Evolutionary conservation across 2,329 filamentous ascomycete genomes (phyloP), one percentile per base, ranked within the genome.

Genomic region (Alternaria incomplexa): DNA sequence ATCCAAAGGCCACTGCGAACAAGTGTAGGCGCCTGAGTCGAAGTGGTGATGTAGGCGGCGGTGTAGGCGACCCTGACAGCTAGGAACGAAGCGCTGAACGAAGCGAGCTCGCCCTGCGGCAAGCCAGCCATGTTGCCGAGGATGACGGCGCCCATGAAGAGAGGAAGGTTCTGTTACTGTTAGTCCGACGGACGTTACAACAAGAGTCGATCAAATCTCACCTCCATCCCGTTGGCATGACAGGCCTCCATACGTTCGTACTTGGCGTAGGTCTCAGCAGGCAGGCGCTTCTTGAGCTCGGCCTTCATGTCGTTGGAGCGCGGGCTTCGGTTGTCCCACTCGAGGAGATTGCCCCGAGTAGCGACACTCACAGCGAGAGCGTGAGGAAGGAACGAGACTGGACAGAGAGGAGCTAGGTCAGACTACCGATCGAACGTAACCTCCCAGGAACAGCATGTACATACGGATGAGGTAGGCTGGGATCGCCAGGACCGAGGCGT

Each of bases 181-280:
- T 20, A 57, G 45, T 23, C 9, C 9, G 4, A 46, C 45, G 10
- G 23, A 15, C 11, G 13, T n/a, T 6, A 15, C 25, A 23, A 13
- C 9, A 17, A 12, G 11, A 17, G 7, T 26, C 45, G 17, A 25
- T 22, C 23, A 30, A 44, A 3, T 54, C 59, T 44, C 13, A 67
- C 66, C 57, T 85, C 83, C 64, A 84, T 75, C 26, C 79, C 78
- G 66, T 85, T 85, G 26, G 79, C 74, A 64, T 84, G 82, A 32
- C 82, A 84, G 6, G 81, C 77, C 62, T 83, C 79, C 22, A 80
- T 76, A 44, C 83, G 81, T 72, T 85, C 82, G 56, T 79, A 85
- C 8, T 72, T 76, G 12, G 77, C 80, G 63, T 79, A 83, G 6
- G 71, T 73, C 13, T 78, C 74, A 1, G 78, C 65, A 10, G 78